Evolutionary conservation across 352 stramenopile genomes (phyloP), one percentile per base, ranked within the genome.

Genomic region (Globisporangium heterothallicum): DNA sequence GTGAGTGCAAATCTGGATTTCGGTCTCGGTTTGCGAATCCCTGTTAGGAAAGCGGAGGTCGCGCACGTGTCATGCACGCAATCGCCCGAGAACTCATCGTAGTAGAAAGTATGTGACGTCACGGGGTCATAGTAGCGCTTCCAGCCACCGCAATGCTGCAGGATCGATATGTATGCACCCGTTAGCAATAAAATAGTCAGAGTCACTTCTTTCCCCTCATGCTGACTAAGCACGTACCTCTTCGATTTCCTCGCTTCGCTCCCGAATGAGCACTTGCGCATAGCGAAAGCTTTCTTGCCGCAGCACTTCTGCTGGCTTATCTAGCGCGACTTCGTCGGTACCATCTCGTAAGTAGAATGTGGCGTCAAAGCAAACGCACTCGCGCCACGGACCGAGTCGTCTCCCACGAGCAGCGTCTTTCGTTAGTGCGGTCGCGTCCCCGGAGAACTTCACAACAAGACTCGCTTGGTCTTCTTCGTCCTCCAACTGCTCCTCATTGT

Each of bases 221-320:
- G 40, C 2, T 25, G 12, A 16, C n/a, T n/a, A n/a, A n/a, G n/a
- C 14, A 52, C 43, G 42, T 26, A 68, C 61, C 61, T 73, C 62
- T 42, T 89, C 75, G n/a, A 89, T 84, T 43, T 66, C 68, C 53
- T 89, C 78, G 44, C 78, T 86, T 9, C 75, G 66, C 19, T 68
- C 53, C 18, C 66, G 68, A 13, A 91, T 70, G 12, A 73, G 61
- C 7, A 64, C 61, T 47, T 88, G 64, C 2, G 64, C 77, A 29
- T 85, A 85, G 14, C 80, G 75, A 24, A 67, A 68, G 25, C 69
- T 56, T 56, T 91, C 80, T 6, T 68, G 52, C 0, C 61, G 40
- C 19, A 83, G 34, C n/a, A 84, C 75, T 19, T 81, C 66, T 6
- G 43, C 42, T 0, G 80, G 80, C 32, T 88, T 88, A 10, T 83